phyloP scores from a whole-genome alignment of 345 rosid species.

The Rhizophora mangle region DNA sequence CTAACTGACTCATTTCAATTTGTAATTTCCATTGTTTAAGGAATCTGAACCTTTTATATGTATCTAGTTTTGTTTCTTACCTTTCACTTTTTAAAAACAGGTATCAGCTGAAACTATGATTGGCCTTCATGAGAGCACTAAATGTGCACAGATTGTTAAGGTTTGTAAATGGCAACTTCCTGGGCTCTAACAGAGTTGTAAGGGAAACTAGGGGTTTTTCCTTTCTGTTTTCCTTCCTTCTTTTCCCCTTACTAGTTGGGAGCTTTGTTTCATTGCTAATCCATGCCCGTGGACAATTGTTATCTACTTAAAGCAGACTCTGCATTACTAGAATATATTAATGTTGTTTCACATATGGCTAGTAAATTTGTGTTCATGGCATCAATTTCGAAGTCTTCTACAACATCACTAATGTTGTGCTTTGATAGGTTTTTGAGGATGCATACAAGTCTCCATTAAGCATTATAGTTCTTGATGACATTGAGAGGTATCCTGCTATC shows the following conservation, averaged over 20 bases:
- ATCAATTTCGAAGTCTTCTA: not conserved
- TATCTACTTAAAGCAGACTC: not conserved
- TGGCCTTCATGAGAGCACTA: constrained; percentile 94
- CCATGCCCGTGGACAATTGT: not conserved
- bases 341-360: constrained; percentile 17
- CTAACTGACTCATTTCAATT: not conserved
- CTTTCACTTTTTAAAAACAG: constrained; percentile 32
- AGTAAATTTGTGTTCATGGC: not conserved
- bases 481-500: constrained; percentile 62
- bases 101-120: constrained; percentile 93
- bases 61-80: not conserved
- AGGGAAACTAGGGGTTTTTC: not conserved
- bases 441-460: constrained; percentile 97
- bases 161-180: constrained; percentile 32
- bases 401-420: not conserved
- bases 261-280: not conserved
- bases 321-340: not conserved
- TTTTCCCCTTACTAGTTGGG: too few relatives aligned
- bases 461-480: constrained; percentile 89
- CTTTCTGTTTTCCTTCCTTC: not conserved
- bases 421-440: constrained; percentile 85
- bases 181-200: not conserved
- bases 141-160: constrained; percentile 91
- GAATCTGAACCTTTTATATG: not conserved
- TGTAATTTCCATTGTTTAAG: not conserved